phyloP scores from a whole-genome alignment of 805 yeast species.

The Cyberlindnera mycetangii region DNA sequence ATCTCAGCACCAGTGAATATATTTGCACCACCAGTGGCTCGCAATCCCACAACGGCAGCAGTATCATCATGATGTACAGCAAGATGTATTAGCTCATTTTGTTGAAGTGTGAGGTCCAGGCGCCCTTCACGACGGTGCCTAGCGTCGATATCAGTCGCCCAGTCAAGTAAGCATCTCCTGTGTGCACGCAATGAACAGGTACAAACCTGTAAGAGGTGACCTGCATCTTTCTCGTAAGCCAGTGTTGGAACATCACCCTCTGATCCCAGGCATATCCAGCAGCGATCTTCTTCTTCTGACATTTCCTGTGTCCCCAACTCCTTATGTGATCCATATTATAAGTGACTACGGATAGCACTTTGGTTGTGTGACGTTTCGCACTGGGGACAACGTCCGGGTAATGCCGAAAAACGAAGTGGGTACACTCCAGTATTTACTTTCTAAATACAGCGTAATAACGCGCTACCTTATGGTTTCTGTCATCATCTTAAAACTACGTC shows the following conservation, averaged over 20 bases:
- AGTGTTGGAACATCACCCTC: slow-evolving; percentile 12
- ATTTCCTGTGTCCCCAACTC: too few relatives aligned
- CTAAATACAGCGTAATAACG: too few relatives aligned
- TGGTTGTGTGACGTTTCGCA: too few relatives aligned
- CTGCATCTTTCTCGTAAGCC: slow-evolving; percentile 3
- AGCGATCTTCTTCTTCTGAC: slow-evolving; percentile 1
- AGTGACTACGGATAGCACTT: too few relatives aligned
- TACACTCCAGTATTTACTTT: too few relatives aligned
- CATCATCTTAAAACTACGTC: too few relatives aligned
- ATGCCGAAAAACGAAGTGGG: too few relatives aligned
- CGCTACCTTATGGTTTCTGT: too few relatives aligned
- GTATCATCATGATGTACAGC: background rate
- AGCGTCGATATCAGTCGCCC: slow-evolving; percentile 10
- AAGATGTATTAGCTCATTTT: background rate
- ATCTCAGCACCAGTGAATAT: slow-evolving; percentile 4
- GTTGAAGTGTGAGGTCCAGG: background rate
- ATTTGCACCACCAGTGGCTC: slow-evolving; percentile 2
- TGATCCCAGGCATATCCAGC: slow-evolving; percentile 15
- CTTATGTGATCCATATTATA: too few relatives aligned
- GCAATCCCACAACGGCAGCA: slow-evolving; percentile 4
- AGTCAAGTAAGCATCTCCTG: slow-evolving; percentile 10
- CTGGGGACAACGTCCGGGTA: too few relatives aligned
- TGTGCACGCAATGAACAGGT: slow-evolving; percentile 11
- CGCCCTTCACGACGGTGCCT: slow-evolving; percentile 3
- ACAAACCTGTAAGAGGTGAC: slow-evolving; percentile 9